Evolutionary conservation across 768 basidiomycete genomes (phyloP).

Genomic region (Tulasnella sp.): DNA sequence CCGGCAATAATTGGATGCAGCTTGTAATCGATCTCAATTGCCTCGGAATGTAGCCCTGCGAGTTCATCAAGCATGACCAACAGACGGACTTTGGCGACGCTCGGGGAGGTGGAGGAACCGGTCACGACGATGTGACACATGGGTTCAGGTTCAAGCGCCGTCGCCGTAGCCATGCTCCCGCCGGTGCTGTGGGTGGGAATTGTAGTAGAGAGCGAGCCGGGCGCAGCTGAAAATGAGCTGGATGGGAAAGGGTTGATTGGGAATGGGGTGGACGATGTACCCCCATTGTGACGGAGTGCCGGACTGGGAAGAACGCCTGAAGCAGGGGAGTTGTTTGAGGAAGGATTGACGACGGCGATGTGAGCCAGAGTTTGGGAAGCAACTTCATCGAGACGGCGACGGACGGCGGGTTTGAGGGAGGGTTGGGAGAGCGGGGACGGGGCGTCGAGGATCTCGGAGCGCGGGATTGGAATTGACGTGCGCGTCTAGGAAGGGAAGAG

Average conservation of each 20-base stretch:
- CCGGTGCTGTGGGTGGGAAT: conserved; percentile 64
- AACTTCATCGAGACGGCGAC: conserved; percentile 84
- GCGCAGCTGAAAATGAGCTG: conserved; percentile 34
- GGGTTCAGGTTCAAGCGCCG: conserved; percentile 87
- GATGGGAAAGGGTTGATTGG: conserved; percentile 3
- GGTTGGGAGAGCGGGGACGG: conserved; percentile 25
- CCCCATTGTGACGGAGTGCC: neutral
- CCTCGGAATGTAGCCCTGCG: conserved; percentile 74
- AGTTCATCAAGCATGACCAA: conserved; percentile 93
- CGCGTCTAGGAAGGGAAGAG: conserved; percentile 51
- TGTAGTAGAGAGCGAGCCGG: conserved; percentile 37
- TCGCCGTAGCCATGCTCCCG: conserved; percentile 50
- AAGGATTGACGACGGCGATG: conserved; percentile 88
- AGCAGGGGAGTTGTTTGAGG: conserved; percentile 26
- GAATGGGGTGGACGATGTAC: neutral
- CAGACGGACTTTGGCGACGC: conserved; percentile 81
- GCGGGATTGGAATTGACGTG: conserved; percentile 78
- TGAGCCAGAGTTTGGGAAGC: conserved; percentile 87
- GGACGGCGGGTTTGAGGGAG: conserved; percentile 70
- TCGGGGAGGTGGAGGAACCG: conserved; percentile 76
- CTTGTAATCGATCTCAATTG: conserved; percentile 91
- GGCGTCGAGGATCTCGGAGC: conserved; percentile 87
- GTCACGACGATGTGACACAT: conserved; percentile 90
- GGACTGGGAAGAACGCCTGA: neutral
- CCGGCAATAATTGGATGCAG: conserved; percentile 86